Percentiles rank a stretch among this genome's conserved stretches.
phyloP scores from a whole-genome alignment of 1,284 basidiomycete species.

The Amylostereum chailletii region DNA sequence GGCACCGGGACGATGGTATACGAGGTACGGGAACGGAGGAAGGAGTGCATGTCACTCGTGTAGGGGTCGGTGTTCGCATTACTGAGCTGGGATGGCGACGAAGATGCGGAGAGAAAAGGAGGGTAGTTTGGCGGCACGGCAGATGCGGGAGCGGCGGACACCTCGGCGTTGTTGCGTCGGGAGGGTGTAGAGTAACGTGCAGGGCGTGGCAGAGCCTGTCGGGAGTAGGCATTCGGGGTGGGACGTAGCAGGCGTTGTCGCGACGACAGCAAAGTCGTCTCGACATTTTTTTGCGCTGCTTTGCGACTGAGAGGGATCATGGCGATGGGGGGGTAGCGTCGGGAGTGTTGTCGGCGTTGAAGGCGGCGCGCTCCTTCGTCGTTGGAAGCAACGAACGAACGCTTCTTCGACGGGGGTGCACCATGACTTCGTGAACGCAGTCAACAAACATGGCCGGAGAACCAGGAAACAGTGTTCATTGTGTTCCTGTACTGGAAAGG shows the following conservation, averaged over 20 bases:
- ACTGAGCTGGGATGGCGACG: neutral
- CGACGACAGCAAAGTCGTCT: slow-evolving; percentile 57
- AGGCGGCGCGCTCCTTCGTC: too few relatives aligned
- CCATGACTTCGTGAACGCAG: too few relatives aligned
- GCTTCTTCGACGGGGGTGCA: too few relatives aligned
- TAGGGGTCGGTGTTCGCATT: slow-evolving; percentile 2
- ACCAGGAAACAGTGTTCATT: too few relatives aligned
- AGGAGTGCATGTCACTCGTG: slow-evolving; percentile 29
- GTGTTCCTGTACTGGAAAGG: too few relatives aligned
- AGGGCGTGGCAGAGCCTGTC: too few relatives aligned
- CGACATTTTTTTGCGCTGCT: slow-evolving; percentile 33
- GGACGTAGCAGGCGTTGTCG: slow-evolving; percentile 60
- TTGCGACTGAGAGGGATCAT: slow-evolving; percentile 28
- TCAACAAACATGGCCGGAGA: too few relatives aligned
- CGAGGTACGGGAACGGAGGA: slow-evolving; percentile 35
- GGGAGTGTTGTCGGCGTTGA: neutral
- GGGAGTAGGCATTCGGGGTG: slow-evolving; percentile 27
- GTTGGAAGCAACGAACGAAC: too few relatives aligned
- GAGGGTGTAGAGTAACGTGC: slow-evolving; percentile 51
- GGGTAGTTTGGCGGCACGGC: slow-evolving; percentile 28
- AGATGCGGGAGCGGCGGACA: slow-evolving; percentile 33
- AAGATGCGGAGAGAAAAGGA: slow-evolving; percentile 24
- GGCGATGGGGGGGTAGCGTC: slow-evolving; percentile 1
- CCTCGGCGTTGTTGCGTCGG: slow-evolving; percentile 42
- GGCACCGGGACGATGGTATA: slow-evolving; percentile 60